A percentile compares a stretch with the other conserved stretches of the same genome.
Conservation (phyloP, 1,139 yeast species). For the Yamadazyma songkhlaensis region DNA sequence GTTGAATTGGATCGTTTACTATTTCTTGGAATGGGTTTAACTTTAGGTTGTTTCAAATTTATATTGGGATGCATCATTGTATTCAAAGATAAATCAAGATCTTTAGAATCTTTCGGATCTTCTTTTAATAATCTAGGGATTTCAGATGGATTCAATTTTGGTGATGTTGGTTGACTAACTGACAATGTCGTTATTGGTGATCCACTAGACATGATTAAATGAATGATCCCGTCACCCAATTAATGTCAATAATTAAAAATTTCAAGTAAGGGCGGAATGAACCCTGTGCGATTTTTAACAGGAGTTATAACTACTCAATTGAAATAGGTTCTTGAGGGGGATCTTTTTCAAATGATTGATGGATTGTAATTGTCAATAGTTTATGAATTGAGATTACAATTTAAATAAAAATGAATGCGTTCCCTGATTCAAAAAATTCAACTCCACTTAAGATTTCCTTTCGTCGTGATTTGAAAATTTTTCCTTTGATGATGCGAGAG, state of each 20-base stretch:
- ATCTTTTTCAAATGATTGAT: no score
- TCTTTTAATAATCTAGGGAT: constrained; percentile 3
- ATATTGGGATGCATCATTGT: neutral
- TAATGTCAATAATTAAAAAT: no score
- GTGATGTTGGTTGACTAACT: constrained; percentile 2
- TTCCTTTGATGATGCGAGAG: constrained; percentile 4
- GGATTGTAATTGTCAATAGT: no score
- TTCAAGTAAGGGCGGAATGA: no score
- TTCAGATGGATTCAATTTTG: neutral
- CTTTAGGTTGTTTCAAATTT: neutral
- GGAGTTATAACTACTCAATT: no score
- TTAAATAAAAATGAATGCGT: no score
- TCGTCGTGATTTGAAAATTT: constrained; percentile 2
- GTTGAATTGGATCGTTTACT: constrained; percentile 40
- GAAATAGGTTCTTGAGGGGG: no score
- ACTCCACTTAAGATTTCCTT: neutral
- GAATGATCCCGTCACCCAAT: no score
- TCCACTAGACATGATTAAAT: constrained; percentile 2
- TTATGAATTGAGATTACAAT: no score
- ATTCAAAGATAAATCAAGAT: constrained; percentile 1
- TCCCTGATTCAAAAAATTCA: no score
- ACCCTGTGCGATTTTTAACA: no score
- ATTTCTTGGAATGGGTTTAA: constrained; percentile 3
- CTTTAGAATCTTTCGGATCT: constrained; percentile 4
- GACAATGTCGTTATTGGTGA: constrained; percentile 2